Evolutionary conservation across 2,329 filamentous ascomycete genomes (phyloP).

Genomic region (Aspergillus sp.): DNA sequence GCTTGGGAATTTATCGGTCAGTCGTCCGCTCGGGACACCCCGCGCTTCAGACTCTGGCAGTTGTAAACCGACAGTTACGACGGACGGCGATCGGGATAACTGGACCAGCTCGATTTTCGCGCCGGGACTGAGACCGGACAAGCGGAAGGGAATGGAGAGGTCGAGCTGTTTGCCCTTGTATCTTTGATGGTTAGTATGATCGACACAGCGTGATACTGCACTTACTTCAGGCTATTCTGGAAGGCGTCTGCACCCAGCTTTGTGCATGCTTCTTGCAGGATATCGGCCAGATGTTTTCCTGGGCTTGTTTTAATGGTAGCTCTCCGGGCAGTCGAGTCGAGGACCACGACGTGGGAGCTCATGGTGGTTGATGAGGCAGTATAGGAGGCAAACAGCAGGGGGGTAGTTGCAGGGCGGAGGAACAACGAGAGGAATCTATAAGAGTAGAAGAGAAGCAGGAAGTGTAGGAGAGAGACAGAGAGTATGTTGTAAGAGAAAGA

Average conservation of each 20-base stretch:
- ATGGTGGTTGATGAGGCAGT: too few relatives aligned
- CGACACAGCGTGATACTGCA: slow-evolving; percentile 4
- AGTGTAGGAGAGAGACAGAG: background rate
- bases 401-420: slow-evolving; percentile 13
- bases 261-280: slow-evolving; percentile 76
- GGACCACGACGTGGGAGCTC: slow-evolving; percentile 81
- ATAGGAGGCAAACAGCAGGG: too few relatives aligned
- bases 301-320: slow-evolving; percentile 76
- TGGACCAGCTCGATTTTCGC: slow-evolving; percentile 89
- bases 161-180: slow-evolving; percentile 79
- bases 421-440: slow-evolving; percentile 2
- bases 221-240: slow-evolving; percentile 72
- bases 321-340: slow-evolving; percentile 68
- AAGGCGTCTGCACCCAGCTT: slow-evolving; percentile 66
- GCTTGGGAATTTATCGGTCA: slow-evolving; percentile 79
- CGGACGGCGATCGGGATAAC: slow-evolving; percentile 73
- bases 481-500: slow-evolving; percentile 1
- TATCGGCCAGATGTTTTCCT: slow-evolving; percentile 69
- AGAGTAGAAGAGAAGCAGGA: slow-evolving; percentile 4
- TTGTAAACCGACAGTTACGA: slow-evolving; percentile 81
- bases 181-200: slow-evolving; percentile 34
- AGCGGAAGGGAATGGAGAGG: slow-evolving; percentile 72
- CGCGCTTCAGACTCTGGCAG: slow-evolving; percentile 62
- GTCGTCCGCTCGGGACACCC: slow-evolving; percentile 53
- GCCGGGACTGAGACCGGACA: slow-evolving; percentile 71